Conservation (phyloP, 352 stramenopile genomes). For the Phytophthora idaei region DNA sequence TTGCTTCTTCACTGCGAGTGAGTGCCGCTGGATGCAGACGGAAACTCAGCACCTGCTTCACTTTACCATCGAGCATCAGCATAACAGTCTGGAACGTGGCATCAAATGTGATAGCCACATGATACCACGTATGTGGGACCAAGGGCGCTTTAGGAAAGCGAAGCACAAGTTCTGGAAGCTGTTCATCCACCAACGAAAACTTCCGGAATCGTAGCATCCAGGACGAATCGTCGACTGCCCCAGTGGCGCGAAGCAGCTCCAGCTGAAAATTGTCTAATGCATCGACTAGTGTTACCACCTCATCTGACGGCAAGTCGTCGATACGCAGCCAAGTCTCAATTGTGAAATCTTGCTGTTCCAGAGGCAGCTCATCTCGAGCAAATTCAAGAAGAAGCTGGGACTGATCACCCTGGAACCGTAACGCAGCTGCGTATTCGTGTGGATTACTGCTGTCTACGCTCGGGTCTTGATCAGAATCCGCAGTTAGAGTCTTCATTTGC, state of each 20-base stretch:
- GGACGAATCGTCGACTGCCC: neutral
- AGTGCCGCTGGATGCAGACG: slow-evolving; percentile 11
- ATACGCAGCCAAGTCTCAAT: slow-evolving; percentile 53
- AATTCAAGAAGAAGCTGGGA: slow-evolving; percentile 37
- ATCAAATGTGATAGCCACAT: slow-evolving; percentile 35
- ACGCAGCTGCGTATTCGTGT: slow-evolving; percentile 33
- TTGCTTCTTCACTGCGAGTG: slow-evolving; percentile 10
- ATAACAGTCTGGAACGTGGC: slow-evolving; percentile 28
- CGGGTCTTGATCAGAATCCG: slow-evolving; percentile 1
- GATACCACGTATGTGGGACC: slow-evolving; percentile 27
- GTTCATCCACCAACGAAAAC: slow-evolving; percentile 30
- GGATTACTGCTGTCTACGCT: neutral
- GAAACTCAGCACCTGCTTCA: slow-evolving; percentile 27
- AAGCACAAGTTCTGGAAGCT: slow-evolving; percentile 29
- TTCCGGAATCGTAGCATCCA: slow-evolving; percentile 43
- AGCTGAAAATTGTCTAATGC: slow-evolving; percentile 41
- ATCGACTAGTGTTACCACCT: slow-evolving; percentile 42
- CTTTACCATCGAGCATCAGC: slow-evolving; percentile 33
- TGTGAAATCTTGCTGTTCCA: slow-evolving; percentile 39
- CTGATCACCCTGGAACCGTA: slow-evolving; percentile 30
- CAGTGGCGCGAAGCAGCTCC: slow-evolving; percentile 19
- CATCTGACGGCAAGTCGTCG: slow-evolving; percentile 11
- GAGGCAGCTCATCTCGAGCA: slow-evolving; percentile 3
- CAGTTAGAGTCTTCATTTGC: slow-evolving; percentile 4
- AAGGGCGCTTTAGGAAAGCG: slow-evolving; percentile 27